Evolutionary conservation across 176 grass and related monocot genomes (phyloP).

Genomic region (Musa itinerans): DNA sequence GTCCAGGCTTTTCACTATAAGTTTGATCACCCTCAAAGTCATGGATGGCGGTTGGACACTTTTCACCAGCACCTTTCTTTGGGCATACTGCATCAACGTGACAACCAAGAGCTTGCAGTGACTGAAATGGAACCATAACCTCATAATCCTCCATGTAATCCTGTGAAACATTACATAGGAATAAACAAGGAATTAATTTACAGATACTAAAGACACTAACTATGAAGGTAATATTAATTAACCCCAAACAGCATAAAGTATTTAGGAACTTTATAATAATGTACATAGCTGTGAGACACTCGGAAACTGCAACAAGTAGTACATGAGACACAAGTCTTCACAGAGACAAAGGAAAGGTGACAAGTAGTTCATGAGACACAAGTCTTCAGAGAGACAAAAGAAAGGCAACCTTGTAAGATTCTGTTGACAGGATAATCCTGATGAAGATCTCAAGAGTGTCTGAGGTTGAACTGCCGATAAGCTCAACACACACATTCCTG

Average conservation of each 20-base stretch:
- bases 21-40: slow-evolving; percentile 97
- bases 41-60: slow-evolving; percentile 78
- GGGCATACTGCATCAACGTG: slow-evolving; percentile 74
- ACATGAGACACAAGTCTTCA: no score
- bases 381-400: no score
- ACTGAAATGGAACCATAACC: slow-evolving; percentile 91
- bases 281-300: no score
- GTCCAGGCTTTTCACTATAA: slow-evolving; percentile 94
- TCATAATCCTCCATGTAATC: slow-evolving; percentile 99
- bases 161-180: slow-evolving; percentile 31
- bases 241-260: no score
- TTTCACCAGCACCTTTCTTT: slow-evolving; percentile 52
- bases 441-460: background rate
- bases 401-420: background rate
- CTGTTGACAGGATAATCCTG: background rate
- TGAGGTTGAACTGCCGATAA: background rate
- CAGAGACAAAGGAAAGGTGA: no score
- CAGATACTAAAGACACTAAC: no score
- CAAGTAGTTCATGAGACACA: no score
- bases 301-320: no score
- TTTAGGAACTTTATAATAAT: no score
- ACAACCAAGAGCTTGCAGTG: slow-evolving; percentile 89
- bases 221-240: no score
- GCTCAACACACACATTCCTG: background rate
- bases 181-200: background rate